Base-by-base conservation (phyloP, 2,329 filamentous ascomycete genomes). In the Colletotrichum liriopes region DNA sequence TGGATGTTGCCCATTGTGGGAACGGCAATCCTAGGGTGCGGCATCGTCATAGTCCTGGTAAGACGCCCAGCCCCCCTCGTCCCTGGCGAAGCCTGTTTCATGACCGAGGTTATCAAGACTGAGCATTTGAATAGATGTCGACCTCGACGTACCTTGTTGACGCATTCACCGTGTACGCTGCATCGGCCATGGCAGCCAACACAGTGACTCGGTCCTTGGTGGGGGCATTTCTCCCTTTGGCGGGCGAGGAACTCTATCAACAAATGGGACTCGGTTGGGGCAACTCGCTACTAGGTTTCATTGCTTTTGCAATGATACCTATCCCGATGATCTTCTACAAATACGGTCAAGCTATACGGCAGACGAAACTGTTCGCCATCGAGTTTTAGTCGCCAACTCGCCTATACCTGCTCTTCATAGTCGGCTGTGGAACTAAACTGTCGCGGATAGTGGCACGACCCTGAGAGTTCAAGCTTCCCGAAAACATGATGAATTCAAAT, bases 131-230 rank as follows among this genome's bases (percentile, higher is more conserved):
- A 4, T 85, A 85, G 70, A 89, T 91, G 85, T 84, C 85, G 0
- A 81, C 88, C 2, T 86, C 88, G 67, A 89, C 89, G 5, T 94
- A 94, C 75, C 85, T 93, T 5, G 87, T 93, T 41, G 91, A 93
- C 66, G 85, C 87, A 3, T 86, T 84, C 67, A 82, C 81, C 23
- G 73, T 82, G 49, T 86, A 86, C 67, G 71, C 74, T 0, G 85
- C 85, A n/a, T 84, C 81, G 0, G 85, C 85, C 0, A 86, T 93
- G 1, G 92, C 92, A 0, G 91, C 91, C 1, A 91, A 86, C 73
- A 89, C 90, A 0, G 86, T 93, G 0, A 79, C 92, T 18, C 82
- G 91, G 20, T 85, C 81, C 9, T 78, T 91, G 0, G 65, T 56
- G 23, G 73, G 65, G 18, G 72, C 73, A 1, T 47, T 76, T 18